These are phyloP conservation scores for Mycena polygramma DNA, from an alignment of 768 basidiomycete species.

Conservation along the genomic window DNA sequence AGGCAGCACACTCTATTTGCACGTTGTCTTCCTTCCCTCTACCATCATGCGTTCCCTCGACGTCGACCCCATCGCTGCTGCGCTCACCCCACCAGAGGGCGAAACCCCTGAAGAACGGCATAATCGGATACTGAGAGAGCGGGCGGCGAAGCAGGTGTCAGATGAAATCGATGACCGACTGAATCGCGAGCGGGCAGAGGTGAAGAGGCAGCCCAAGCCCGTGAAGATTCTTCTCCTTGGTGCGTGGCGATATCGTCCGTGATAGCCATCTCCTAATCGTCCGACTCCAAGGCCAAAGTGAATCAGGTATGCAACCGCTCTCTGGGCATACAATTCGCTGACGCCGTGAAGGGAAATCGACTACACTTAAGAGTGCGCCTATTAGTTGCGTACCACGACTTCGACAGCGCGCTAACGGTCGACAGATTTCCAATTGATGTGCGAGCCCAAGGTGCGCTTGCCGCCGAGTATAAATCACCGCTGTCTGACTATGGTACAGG, in stretches of 20 bases:
- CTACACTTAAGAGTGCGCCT: conserved; percentile 81
- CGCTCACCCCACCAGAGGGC: conserved; percentile 66
- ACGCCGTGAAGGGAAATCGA: conserved; percentile 74
- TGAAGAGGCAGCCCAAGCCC: conserved; percentile 64
- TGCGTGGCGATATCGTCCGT: conserved; percentile 43
- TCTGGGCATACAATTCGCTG: background rate
- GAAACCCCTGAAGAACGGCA: conserved; percentile 63
- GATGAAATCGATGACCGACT: conserved; percentile 78
- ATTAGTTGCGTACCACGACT: background rate
- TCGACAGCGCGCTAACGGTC: conserved; percentile 6
- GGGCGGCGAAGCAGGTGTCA: conserved; percentile 68
- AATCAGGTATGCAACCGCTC: conserved; percentile 67
- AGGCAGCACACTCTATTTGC: too few relatives aligned
- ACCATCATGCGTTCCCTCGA: background rate
- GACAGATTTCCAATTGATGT: conserved; percentile 73
- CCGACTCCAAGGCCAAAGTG: conserved; percentile 73
- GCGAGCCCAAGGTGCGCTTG: conserved; percentile 65
- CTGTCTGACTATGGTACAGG: background rate
- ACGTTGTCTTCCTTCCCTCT: too few relatives aligned
- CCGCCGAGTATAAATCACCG: too few relatives aligned
- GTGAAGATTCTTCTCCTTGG: conserved; percentile 73
- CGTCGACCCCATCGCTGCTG: conserved; percentile 64
- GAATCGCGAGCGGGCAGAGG: conserved; percentile 63
- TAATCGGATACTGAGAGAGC: conserved; percentile 59
- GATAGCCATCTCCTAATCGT: background rate